Percentiles rank a stretch among this genome's conserved stretches.
Conservation (phyloP, 2,329 filamentous ascomycete species). For the Epichloe scottii region DNA sequence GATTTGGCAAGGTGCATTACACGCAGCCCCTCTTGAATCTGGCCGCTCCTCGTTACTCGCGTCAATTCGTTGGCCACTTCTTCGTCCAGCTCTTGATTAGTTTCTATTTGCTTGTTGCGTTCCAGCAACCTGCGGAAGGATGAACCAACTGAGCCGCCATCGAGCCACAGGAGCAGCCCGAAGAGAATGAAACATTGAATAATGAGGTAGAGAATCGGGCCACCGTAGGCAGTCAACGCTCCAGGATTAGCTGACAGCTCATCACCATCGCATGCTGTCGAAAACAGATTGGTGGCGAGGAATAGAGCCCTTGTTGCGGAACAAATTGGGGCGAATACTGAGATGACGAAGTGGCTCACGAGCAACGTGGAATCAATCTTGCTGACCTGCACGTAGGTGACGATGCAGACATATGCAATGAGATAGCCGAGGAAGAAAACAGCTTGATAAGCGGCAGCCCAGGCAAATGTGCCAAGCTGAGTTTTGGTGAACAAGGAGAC, state of each 20-base stretch:
- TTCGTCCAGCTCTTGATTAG: constrained; percentile 31
- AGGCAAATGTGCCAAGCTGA: constrained; percentile 74
- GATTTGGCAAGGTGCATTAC: constrained; percentile 70
- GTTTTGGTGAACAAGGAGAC: constrained; percentile 69
- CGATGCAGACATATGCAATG: constrained; percentile 56
- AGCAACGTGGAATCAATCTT: constrained; percentile 55
- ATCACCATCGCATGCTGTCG: constrained; percentile 57
- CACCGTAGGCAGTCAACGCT: constrained; percentile 63
- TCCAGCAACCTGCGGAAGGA: constrained; percentile 31
- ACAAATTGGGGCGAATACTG: constrained; percentile 61
- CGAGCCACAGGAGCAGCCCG: constrained; percentile 62
- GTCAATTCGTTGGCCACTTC: constrained; percentile 54
- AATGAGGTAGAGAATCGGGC: constrained; percentile 72
- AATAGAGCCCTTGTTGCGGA: constrained; percentile 65
- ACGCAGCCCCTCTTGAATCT: constrained; percentile 52
- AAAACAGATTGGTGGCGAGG: constrained; percentile 72
- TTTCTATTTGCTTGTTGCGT: constrained; percentile 16
- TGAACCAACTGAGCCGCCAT: constrained; percentile 57
- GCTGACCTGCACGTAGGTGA: constrained; percentile 62
- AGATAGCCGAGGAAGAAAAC: constrained; percentile 60
- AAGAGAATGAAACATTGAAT: constrained; percentile 63
- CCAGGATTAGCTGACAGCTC: constrained; percentile 56
- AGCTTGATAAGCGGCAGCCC: constrained; percentile 65
- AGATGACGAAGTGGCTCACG: constrained; percentile 63
- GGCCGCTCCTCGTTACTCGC: constrained; percentile 36